Evolutionary conservation across 768 basidiomycete genomes (phyloP).

Genomic region (Tricholoma bakamatsutake): DNA sequence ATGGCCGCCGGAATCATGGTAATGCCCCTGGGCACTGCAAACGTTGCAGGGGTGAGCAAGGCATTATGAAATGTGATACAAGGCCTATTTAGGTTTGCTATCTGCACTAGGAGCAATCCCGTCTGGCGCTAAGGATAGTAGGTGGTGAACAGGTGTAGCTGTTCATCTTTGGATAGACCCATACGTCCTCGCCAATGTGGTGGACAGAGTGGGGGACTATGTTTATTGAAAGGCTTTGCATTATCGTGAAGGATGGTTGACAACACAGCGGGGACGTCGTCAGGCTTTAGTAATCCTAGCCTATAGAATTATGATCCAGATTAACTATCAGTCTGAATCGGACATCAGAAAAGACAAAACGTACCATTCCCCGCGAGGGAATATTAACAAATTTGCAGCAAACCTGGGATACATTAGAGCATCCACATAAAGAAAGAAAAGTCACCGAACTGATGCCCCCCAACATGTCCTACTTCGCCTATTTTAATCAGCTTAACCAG

Average conservation of each 20-base stretch:
- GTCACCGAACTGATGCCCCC: constrained; percentile 60
- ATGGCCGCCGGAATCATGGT: no score
- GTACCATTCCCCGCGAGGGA: constrained; percentile 71
- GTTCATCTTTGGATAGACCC: constrained; percentile 57
- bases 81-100: no score
- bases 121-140: background rate
- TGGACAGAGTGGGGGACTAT: constrained; percentile 34
- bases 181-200: constrained; percentile 68
- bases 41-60: no score
- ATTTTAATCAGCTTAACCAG: constrained; percentile 34
- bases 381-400: constrained; percentile 65
- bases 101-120: background rate
- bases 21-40: no score
- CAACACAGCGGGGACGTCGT: constrained; percentile 51
- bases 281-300: constrained; percentile 55
- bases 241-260: constrained; percentile 33
- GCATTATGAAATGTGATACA: no score
- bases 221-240: constrained; percentile 18
- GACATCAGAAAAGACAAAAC: constrained; percentile 13
- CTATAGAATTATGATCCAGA: constrained; percentile 37
- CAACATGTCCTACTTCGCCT: constrained; percentile 72
- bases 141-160: constrained; percentile 30
- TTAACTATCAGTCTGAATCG: background rate
- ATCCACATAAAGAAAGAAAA: background rate
- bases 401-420: constrained; percentile 33